Base-by-base conservation (phyloP, 2,329 filamentous ascomycete genomes). In the Cercospora citrullina region DNA sequence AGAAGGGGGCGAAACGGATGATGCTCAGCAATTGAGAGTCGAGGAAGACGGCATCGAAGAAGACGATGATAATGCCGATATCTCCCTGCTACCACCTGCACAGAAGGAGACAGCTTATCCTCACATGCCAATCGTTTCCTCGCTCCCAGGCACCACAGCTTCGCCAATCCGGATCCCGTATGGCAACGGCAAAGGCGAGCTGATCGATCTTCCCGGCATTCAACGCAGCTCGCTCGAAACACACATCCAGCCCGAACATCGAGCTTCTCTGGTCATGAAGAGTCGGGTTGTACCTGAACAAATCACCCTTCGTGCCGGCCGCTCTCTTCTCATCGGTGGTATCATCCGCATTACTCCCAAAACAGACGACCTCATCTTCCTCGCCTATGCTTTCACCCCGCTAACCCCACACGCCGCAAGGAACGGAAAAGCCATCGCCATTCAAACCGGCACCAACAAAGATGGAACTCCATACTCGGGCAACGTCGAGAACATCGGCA, bases 111-210 rank as follows among this genome's bases (percentile, higher is more conserved):
- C 87, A 2, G 85, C 90, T 61, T 98, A 90, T 74, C 94, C 94
- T 5, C 83, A 88, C 16, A 94, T 98, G 86, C 94, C 94, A 1
- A 81, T 96, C 10, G 91, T 97, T 1, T 97, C 93, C 0, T 87
- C 91, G 4, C 84, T 97, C 2, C 92, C 95, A 0, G 95, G 96
- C 9, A 99, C 95, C 0, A 99, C 95, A 0, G 95, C 94, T 1
- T 96, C 93, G 0, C 95, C 95, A 0, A 98, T 99, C 73, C 90
- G 95, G 30, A 88, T 98, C 18, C 93, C 93, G 0, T 99, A 95
- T 76, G 94, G 94, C 57, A 88, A 88, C 68, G 91, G 91, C 26
- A 91, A 88, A 75, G 95, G 95, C 65, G 96, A 99, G 79, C 84
- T 99, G 36, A 92, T 99, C 74, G 95, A 99, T 77, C 85, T 99